Base-by-base conservation (phyloP, 1,284 basidiomycete genomes). In the Spongispora temasekensis region DNA sequence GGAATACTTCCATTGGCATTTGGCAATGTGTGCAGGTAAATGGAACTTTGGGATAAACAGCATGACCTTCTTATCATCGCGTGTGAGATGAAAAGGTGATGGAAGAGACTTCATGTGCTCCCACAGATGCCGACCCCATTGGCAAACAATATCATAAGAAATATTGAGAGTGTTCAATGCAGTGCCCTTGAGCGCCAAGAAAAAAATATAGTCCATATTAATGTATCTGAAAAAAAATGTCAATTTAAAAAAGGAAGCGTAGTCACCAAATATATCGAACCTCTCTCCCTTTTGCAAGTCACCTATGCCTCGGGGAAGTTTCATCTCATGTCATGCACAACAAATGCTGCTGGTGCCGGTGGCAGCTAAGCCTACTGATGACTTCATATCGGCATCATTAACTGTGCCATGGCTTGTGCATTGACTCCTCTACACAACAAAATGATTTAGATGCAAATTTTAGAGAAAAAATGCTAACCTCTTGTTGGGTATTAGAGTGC, bases 151-250 rank as follows among this genome's bases (percentile, higher is more conserved):
- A 19, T 56, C 44, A 28, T 56, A 56, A 2, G 34, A 57, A 19
- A 56, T 15, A 19, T 56, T 56, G 23, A 48, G 21, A 28, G 13
- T 48, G 2, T 48, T 15, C 25, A 48, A 9, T 5, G 15, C 17
- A 25, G 25, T 27, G 23, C 17, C 28, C 23, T 32, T 46, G 17
- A 56, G 21, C 7, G 32, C 27, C 2, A 32, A 56, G 27, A 46
- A 56, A 27, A 56, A 50, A 2, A 56, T 12, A 7, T 56, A 56
- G 27, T 56, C 46, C 55, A 51, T 56, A n/a, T 56, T 56, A 21
- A 50, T 9, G 8, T 56, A 57, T 50, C 55, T 56, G 44, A 25
- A 19, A 48, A 48, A 25, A 25, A 9, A 28, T 17, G 44, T 48
- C 44, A 48, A 48, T 17, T 19, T 19, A n/a, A n/a, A n/a, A n/a